These are phyloP conservation scores for Pleurotus giganteus DNA, from an alignment of 768 basidiomycete genomes.

Conservation along the genomic window DNA sequence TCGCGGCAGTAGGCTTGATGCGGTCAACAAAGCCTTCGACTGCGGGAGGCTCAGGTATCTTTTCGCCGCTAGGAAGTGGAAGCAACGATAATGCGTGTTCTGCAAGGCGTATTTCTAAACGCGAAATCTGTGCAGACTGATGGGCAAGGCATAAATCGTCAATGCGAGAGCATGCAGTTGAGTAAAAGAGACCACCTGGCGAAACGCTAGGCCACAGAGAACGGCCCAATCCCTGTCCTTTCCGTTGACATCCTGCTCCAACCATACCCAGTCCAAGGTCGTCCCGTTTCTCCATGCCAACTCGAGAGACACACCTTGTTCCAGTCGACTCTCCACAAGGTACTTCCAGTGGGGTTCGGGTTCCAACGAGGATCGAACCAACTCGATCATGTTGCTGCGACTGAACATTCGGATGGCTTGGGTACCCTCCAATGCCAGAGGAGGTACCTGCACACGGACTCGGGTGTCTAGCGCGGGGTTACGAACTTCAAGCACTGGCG, in stretches of 20 bases:
- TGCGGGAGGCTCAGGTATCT: slow-evolving; percentile 70
- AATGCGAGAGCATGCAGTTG: background rate
- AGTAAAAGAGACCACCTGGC: slow-evolving; percentile 48
- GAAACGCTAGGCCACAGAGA: slow-evolving; percentile 71
- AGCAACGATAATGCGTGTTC: slow-evolving; percentile 59
- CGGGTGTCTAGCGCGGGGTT: slow-evolving; percentile 67
- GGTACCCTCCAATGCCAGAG: slow-evolving; percentile 23
- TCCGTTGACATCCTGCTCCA: slow-evolving; percentile 64
- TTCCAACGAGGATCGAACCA: slow-evolving; percentile 57
- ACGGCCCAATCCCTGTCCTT: slow-evolving; percentile 67
- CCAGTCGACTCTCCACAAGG: slow-evolving; percentile 52
- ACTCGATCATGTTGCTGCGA: slow-evolving; percentile 56
- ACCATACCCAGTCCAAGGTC: slow-evolving; percentile 85
- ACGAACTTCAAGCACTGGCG: slow-evolving; percentile 64
- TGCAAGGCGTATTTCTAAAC: slow-evolving; percentile 73
- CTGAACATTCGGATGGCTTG: slow-evolving; percentile 52
- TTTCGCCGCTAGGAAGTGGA: slow-evolving; percentile 42
- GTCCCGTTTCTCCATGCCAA: slow-evolving; percentile 78
- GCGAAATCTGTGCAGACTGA: slow-evolving; percentile 28
- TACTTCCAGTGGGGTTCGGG: slow-evolving; percentile 60
- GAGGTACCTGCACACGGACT: slow-evolving; percentile 69
- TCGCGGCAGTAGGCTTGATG: slow-evolving; percentile 56
- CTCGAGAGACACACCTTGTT: slow-evolving; percentile 57
- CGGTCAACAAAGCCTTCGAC: slow-evolving; percentile 87
- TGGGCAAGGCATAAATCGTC: background rate